Base-by-base conservation (phyloP, 2,329 filamentous ascomycete genomes). In the Penicillium digitatum region DNA sequence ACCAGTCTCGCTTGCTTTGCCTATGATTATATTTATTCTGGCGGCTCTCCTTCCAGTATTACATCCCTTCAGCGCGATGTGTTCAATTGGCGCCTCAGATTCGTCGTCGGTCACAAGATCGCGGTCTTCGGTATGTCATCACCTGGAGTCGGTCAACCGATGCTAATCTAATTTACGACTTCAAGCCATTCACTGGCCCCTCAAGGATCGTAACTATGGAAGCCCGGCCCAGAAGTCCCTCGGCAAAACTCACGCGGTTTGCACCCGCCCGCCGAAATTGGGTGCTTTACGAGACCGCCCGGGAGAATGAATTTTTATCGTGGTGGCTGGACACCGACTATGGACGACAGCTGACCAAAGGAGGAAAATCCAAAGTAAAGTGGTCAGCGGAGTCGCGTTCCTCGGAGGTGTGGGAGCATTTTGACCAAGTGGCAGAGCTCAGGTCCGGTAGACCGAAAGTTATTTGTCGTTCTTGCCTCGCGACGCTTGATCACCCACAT, bases 191-290 rank as follows among this genome's bases (percentile, higher is more conserved):
- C 9, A 29, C 27, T 29, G 27, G 27, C 27, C 9, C 27, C 27
- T 29, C 9, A 29, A 29, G 27, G 2, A 2, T 29, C 9, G 27
- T 29, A 11, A 29, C 1, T 0, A 2, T 11, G 27, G 27, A 29
- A 29, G 27, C 2, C 27, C 27, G 27, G 27, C 27, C 27, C 9
- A 29, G 27, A 29, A 11, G 9, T 2, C 27, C 27, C 9, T 0
- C 9, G 27, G 27, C 27, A 1, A 40, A 40, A 8, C 38, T 40
- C 38, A 40, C 38, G 20, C 38, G 38, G 20, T 40, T 46, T 47
- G 44, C 44, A 47, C 44, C 44, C 31, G 44, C 27, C 44, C 44
- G 31, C 44, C 44, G 44, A 47, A 7, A 47, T 47, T 37, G 44
- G 31, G 31, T 47, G 44, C 44, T 47, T 14, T 46, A 5, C 43